Evolutionary conservation across 257 asterid species (phyloP).

Genomic region (Solanum neorickii): DNA sequence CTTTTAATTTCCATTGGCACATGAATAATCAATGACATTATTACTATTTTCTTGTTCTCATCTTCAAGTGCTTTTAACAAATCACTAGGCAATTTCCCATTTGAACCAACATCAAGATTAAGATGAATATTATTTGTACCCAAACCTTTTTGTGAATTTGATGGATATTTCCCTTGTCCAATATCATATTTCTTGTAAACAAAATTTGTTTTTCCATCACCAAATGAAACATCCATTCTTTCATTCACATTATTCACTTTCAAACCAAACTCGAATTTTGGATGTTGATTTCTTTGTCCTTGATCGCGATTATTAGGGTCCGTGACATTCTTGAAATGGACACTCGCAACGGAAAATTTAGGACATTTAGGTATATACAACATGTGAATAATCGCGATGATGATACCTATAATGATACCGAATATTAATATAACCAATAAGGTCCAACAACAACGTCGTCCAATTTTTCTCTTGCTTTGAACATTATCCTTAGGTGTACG

Average conservation of each 20-base stretch:
- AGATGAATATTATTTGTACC: neutral
- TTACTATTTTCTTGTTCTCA: constrained; percentile 6
- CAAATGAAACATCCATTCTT: constrained; percentile 19
- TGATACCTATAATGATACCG: neutral
- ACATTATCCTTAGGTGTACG: neutral
- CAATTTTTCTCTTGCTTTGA: neutral
- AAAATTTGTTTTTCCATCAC: constrained; percentile 11
- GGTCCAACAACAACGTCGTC: constrained; percentile 8
- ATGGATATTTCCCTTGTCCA: constrained; percentile 24
- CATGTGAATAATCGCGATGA: neutral
- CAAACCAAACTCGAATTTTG: constrained; percentile 18
- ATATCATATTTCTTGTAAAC: constrained; percentile 16
- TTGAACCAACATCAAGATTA: constrained; percentile 8
- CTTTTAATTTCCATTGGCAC: constrained; percentile 28
- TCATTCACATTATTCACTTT: constrained; percentile 18
- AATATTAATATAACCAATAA: constrained; percentile 6
- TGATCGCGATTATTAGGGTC: neutral
- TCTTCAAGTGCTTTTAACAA: constrained; percentile 6
- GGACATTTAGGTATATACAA: constrained; percentile 39
- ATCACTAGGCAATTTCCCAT: constrained; percentile 6
- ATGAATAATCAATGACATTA: constrained; percentile 14
- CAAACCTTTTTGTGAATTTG: neutral
- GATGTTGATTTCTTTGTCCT: neutral
- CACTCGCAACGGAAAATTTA: constrained; percentile 13
- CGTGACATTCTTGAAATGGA: constrained; percentile 11